Conservation (phyloP, 306 rosid genomes). For the Pyrus pyrifolia region DNA sequence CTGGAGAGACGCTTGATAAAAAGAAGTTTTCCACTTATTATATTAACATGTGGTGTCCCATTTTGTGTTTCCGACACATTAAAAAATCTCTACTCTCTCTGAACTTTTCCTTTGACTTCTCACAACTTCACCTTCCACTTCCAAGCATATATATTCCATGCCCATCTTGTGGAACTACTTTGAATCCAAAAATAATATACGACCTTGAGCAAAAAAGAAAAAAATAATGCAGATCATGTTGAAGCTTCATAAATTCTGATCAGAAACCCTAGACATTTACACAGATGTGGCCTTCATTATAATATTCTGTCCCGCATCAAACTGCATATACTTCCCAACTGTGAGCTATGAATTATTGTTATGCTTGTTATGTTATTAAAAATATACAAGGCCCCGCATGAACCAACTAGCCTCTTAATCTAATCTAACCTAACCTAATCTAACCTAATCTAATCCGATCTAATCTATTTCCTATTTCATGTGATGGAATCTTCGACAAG, state of each 20-base stretch:
- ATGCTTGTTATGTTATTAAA: neutral
- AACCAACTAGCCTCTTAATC: conserved; percentile 6
- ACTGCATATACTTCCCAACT: neutral
- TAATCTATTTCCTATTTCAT: neutral
- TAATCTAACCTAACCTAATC: neutral
- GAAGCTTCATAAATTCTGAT: neutral
- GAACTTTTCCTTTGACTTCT: neutral
- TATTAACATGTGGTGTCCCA: no score
- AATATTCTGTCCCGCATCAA: neutral
- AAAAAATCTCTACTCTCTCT: neutral
- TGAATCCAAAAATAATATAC: neutral
- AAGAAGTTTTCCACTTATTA: no score
- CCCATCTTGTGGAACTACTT: neutral
- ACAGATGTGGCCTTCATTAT: neutral
- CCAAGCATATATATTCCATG: neutral
- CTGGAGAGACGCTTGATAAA: no score
- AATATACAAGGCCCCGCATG: neutral
- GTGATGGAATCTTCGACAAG: conserved; percentile 31
- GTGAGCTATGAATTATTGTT: neutral
- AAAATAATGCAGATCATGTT: neutral
- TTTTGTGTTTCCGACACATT: no score
- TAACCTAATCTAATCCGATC: neutral
- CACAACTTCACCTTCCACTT: neutral
- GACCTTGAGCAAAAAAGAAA: neutral
- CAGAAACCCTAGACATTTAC: neutral